Conservation (phyloP, 2,329 filamentous ascomycete species). For the Colletotrichum sp. region DNA sequence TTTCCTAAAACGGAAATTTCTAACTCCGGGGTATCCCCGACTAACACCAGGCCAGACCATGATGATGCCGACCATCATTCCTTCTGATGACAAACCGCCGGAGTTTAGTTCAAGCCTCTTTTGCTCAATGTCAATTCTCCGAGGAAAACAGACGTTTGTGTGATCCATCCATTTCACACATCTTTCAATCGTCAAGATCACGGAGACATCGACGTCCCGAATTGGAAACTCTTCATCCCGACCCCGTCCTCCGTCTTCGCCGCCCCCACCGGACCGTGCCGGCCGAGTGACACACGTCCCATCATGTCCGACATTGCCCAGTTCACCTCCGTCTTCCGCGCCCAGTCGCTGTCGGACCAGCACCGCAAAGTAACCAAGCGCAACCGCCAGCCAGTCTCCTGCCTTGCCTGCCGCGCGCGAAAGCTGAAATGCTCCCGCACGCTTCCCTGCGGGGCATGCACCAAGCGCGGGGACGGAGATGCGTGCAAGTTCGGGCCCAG, state of each 20-base stretch:
- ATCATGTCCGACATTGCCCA: conserved; percentile 18
- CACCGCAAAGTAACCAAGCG: conserved; percentile 38
- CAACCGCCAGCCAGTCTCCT: conserved; percentile 47
- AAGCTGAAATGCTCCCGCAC: conserved; percentile 49
- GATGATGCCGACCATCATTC: neutral
- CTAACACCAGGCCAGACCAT: neutral
- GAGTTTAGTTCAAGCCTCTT: neutral
- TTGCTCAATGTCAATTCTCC: neutral
- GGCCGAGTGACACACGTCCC: neutral
- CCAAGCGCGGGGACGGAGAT: conserved; percentile 38
- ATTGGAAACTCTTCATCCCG: neutral
- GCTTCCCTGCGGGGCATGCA: conserved; percentile 45
- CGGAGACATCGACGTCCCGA: neutral
- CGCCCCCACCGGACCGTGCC: neutral
- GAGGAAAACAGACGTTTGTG: neutral
- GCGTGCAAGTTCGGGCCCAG: conserved; percentile 36
- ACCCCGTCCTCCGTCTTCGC: neutral
- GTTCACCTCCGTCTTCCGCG: conserved; percentile 41
- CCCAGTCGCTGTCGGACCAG: conserved; percentile 30
- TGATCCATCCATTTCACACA: neutral
- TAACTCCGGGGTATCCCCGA: conserved; percentile 2
- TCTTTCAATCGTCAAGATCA: neutral
- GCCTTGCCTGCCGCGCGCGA: conserved; percentile 44
- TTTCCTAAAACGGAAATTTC: neutral
- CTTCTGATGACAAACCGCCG: neutral